Conservation (phyloP, 352 stramenopile genomes). For the Phytophthora syringae region DNA sequence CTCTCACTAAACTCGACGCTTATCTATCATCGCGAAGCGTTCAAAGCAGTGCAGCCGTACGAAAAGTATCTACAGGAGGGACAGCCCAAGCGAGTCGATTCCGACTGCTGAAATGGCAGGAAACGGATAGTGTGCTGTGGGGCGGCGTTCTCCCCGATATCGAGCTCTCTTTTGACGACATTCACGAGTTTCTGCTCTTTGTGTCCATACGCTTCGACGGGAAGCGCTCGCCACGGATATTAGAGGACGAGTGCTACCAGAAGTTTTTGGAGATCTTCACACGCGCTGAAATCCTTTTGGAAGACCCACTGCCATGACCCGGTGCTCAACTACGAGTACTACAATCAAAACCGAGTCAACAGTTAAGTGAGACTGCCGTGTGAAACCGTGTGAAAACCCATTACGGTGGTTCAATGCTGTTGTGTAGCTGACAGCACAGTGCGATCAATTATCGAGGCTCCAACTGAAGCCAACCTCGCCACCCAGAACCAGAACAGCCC, state of each 20-base stretch:
- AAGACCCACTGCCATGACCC: constrained; percentile 22
- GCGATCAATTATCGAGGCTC: no score
- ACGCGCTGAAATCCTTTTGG: constrained; percentile 29
- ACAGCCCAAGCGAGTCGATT: constrained; percentile 77
- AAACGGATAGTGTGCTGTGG: constrained; percentile 88
- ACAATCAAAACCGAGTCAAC: not conserved
- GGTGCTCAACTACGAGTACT: not conserved
- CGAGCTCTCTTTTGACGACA: constrained; percentile 72
- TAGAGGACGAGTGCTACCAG: constrained; percentile 52
- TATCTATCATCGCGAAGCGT: constrained; percentile 40
- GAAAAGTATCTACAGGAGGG: constrained; percentile 21
- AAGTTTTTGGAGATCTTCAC: constrained; percentile 60
- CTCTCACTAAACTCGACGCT: constrained; percentile 32
- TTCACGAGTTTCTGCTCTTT: constrained; percentile 66
- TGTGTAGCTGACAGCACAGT: not conserved
- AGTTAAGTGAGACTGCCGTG: not conserved
- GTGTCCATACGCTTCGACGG: constrained; percentile 60
- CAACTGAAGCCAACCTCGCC: constrained; percentile 1
- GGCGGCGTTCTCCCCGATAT: constrained; percentile 81
- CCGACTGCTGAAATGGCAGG: constrained; percentile 89
- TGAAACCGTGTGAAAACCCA: not conserved
- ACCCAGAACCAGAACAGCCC: not conserved
- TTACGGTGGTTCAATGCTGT: no score
- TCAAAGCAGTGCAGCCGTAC: constrained; percentile 32
- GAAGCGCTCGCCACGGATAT: constrained; percentile 40